A percentile compares a stretch with the other conserved stretches of the same genome.
Conservation (phyloP, 1,284 basidiomycete species). For the Cryptococcus maquisensis region DNA sequence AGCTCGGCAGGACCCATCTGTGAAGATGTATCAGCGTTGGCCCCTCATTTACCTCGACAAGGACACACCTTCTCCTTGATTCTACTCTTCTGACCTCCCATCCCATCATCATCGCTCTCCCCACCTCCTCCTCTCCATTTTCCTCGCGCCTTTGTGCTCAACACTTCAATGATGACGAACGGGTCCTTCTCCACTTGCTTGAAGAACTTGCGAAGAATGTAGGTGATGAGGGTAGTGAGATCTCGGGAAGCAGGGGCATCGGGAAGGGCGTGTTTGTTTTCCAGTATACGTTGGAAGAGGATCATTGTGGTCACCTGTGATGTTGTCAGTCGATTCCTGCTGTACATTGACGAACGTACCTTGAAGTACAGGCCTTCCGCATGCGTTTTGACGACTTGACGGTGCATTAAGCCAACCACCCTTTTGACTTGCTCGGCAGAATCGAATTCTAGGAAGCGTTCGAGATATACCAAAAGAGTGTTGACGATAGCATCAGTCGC, state of each 20-base stretch:
- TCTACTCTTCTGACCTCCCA: conserved; percentile 48
- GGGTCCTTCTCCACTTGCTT: conserved; percentile 74
- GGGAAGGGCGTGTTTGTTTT: conserved; percentile 69
- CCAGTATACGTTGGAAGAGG: conserved; percentile 76
- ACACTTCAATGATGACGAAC: conserved; percentile 79
- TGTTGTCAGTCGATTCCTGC: too few relatives aligned
- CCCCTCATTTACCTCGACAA: background rate
- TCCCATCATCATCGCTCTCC: conserved; percentile 49
- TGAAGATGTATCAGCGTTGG: background rate
- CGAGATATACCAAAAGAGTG: conserved; percentile 74
- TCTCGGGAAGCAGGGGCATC: conserved; percentile 75
- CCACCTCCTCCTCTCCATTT: conserved; percentile 79
- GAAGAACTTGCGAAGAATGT: conserved; percentile 84
- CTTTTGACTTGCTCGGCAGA: conserved; percentile 77
- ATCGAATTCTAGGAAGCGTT: conserved; percentile 73
- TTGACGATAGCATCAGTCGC: conserved; percentile 74
- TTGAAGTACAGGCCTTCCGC: conserved; percentile 91
- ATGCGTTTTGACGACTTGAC: conserved; percentile 80
- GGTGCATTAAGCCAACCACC: conserved; percentile 77
- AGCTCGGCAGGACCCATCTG: conserved; percentile 59
- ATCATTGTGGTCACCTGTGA: conserved; percentile 73
- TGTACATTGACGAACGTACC: conserved; percentile 51
- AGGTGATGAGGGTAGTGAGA: conserved; percentile 74
- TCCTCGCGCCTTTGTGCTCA: conserved; percentile 82
- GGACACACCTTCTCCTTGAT: conserved; percentile 45